phyloP scores from a whole-genome alignment of 306 rosid genomes.

The Gillenia trifoliata region DNA sequence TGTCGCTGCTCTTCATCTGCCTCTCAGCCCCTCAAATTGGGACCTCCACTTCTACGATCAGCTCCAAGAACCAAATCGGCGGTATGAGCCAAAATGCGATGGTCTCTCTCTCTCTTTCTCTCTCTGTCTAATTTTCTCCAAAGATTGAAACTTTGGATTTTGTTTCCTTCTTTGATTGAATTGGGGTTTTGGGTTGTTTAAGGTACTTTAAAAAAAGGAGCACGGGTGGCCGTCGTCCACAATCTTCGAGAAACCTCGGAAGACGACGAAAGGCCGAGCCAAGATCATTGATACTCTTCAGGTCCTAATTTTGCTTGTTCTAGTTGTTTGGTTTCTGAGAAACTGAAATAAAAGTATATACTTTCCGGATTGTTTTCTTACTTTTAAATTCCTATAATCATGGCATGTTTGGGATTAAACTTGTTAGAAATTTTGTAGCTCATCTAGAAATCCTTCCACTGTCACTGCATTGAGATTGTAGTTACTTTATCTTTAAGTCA shows the following conservation, averaged over 20 bases:
- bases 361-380: too few relatives aligned
- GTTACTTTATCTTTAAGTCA: background rate
- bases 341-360: slow-evolving; percentile 4
- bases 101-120: slow-evolving; percentile 28
- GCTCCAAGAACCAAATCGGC: slow-evolving; percentile 80
- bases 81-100: slow-evolving; percentile 98
- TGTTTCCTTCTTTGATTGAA: background rate
- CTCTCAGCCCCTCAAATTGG: slow-evolving; percentile 61
- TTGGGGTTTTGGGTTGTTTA: slow-evolving; percentile 14
- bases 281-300: slow-evolving; percentile 76
- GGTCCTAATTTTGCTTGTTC: slow-evolving; percentile 29
- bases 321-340: slow-evolving; percentile 9
- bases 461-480: background rate
- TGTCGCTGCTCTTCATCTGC: slow-evolving; percentile 50
- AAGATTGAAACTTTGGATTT: background rate
- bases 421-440: background rate
- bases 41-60: slow-evolving; percentile 65
- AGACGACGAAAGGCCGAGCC: slow-evolving; percentile 57
- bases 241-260: slow-evolving; percentile 58
- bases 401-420: background rate
- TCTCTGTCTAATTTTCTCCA: background rate
- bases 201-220: slow-evolving; percentile 95
- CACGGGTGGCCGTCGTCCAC: slow-evolving; percentile 84
- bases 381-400: background rate
- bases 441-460: background rate